Evolutionary conservation across 352 stramenopile species (phyloP).

Genomic region (Pythium biforme): DNA sequence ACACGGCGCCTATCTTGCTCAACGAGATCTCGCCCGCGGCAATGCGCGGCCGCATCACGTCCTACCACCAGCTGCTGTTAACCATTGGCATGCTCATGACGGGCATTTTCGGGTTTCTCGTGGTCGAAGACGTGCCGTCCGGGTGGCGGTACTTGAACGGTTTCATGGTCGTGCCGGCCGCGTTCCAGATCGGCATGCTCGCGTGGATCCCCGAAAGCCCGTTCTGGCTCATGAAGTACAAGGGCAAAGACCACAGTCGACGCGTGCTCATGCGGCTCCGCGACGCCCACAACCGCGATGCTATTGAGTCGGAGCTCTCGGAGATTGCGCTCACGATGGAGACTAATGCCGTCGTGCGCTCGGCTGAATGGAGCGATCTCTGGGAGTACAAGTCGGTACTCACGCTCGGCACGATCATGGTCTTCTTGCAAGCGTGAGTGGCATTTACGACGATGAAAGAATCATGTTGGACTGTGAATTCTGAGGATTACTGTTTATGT

Average conservation of each 20-base stretch:
- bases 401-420: slow-evolving; percentile 53
- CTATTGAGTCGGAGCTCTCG: slow-evolving; percentile 58
- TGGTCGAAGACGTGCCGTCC: slow-evolving; percentile 76
- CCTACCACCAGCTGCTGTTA: slow-evolving; percentile 84
- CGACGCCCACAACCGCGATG: slow-evolving; percentile 27
- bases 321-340: slow-evolving; percentile 68
- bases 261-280: slow-evolving; percentile 44
- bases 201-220: slow-evolving; percentile 82
- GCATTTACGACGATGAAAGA: not conserved
- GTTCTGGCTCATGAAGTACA: slow-evolving; percentile 86
- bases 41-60: slow-evolving; percentile 76
- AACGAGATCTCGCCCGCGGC: slow-evolving; percentile 74
- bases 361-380: slow-evolving; percentile 44
- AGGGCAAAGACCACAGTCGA: slow-evolving; percentile 40
- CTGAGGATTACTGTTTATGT: not conserved
- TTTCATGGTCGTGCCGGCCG: slow-evolving; percentile 61
- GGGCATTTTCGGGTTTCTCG: slow-evolving; percentile 67
- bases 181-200: slow-evolving; percentile 56
- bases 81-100: slow-evolving; percentile 87
- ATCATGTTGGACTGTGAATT: not conserved
- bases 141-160: slow-evolving; percentile 86
- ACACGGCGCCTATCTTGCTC: slow-evolving; percentile 81
- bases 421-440: slow-evolving; percentile 78
- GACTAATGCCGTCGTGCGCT: slow-evolving; percentile 37
- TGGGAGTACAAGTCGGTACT: slow-evolving; percentile 61